Evolutionary conservation across 2,329 filamentous ascomycete species (phyloP).

Genomic region (Nemania serpens): DNA sequence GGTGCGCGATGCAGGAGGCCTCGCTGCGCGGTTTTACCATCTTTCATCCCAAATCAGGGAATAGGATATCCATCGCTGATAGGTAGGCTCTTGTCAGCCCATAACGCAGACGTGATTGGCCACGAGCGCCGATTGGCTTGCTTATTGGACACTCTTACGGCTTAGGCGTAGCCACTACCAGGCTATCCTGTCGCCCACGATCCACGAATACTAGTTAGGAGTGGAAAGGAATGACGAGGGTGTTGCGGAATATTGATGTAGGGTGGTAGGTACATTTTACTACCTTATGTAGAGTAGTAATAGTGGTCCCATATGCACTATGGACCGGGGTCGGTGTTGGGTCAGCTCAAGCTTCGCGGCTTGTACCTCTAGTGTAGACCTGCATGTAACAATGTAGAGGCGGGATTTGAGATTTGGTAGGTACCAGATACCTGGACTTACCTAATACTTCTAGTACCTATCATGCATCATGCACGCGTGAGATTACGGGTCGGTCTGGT

Average conservation of each 20-base stretch:
- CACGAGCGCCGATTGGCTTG: constrained; percentile 6
- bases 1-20: constrained; percentile 9
- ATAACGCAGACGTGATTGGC: constrained; percentile 8
- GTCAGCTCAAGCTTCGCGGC: constrained; percentile 24
- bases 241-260: background rate
- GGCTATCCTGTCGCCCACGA: background rate
- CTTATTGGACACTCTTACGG: constrained; percentile 8
- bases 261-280: background rate
- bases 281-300: background rate
- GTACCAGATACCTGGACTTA: too few relatives aligned
- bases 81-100: background rate
- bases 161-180: background rate
- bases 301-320: background rate
- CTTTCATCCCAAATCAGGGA: background rate
- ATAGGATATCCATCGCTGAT: background rate
- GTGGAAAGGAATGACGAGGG: background rate
- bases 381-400: background rate
- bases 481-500: background rate
- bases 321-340: background rate
- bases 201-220: background rate
- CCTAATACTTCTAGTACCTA: too few relatives aligned
- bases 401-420: too few relatives aligned
- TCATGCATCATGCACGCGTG: too few relatives aligned
- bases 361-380: background rate
- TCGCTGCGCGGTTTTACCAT: constrained; percentile 9